A percentile compares a stretch with the other conserved stretches of the same genome.
Evolutionary conservation across 2,329 filamentous ascomycete genomes (phyloP).

Genomic region (Pseudofabraea citricarpa): DNA sequence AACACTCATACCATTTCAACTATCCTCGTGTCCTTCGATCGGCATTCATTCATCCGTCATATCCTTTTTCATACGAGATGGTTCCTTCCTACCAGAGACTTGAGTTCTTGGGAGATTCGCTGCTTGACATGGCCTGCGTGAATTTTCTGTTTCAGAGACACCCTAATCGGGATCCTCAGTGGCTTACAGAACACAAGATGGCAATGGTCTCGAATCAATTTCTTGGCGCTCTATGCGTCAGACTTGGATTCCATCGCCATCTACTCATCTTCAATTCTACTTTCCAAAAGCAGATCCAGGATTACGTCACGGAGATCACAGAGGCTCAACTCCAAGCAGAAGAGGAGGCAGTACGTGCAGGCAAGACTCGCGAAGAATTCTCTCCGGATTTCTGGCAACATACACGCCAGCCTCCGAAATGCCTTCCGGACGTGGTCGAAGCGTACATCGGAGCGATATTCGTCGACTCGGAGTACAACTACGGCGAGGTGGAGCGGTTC

Average conservation of each 20-base stretch:
- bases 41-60: constrained; percentile 85
- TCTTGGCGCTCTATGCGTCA: constrained; percentile 74
- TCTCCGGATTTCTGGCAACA: constrained; percentile 66
- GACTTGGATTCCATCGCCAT: constrained; percentile 72
- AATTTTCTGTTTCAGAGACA: constrained; percentile 75
- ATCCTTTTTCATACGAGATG: constrained; percentile 67
- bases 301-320: constrained; percentile 54
- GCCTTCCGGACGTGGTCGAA: constrained; percentile 81
- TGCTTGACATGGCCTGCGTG: constrained; percentile 82
- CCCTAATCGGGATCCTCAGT: constrained; percentile 82
- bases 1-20: constrained; percentile 61
- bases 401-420: constrained; percentile 62
- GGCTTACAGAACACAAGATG: constrained; percentile 98
- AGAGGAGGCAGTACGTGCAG: constrained; percentile 27
- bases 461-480: constrained; percentile 81
- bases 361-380: constrained; percentile 33
- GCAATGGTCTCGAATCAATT: constrained; percentile 99
- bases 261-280: constrained; percentile 50
- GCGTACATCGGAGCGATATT: constrained; percentile 87
- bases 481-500: constrained; percentile 66
- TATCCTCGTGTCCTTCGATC: constrained; percentile 74
- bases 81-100: constrained; percentile 86
- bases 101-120: constrained; percentile 85
- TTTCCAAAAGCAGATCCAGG: constrained; percentile 40
- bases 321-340: constrained; percentile 41